A percentile compares a stretch with the other conserved stretches of the same genome.
Conservation (phyloP, 768 basidiomycete genomes). For the Xerocomellus amylosporus region DNA sequence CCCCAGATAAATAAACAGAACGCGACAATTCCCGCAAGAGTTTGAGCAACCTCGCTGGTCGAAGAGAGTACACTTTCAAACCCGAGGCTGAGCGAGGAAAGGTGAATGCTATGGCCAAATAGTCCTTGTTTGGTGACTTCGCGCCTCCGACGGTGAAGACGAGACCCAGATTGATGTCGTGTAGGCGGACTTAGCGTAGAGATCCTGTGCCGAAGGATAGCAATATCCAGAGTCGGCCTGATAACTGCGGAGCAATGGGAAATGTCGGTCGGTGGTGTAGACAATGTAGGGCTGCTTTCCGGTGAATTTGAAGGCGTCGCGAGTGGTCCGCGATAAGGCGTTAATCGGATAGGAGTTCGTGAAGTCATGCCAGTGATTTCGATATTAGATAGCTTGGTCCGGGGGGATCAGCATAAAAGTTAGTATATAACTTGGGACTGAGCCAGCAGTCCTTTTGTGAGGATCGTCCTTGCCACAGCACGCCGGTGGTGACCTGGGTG, state of each 20-base stretch:
- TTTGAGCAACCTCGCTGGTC: conserved; percentile 13
- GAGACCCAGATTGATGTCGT: not conserved
- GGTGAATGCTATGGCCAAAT: not conserved
- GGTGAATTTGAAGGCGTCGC: conserved; percentile 21
- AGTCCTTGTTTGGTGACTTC: not conserved
- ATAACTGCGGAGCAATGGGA: not conserved
- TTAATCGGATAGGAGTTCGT: conserved; percentile 24
- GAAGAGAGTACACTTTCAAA: conserved; percentile 6
- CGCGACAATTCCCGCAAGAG: conserved; percentile 9
- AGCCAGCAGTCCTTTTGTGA: conserved; percentile 28
- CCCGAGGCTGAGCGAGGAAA: not conserved
- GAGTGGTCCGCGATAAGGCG: conserved; percentile 28
- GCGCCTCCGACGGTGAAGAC: not conserved
- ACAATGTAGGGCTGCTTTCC: conserved; percentile 18
- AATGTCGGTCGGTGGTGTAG: conserved; percentile 13
- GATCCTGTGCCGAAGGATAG: conserved; percentile 10
- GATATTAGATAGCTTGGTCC: conserved; percentile 18
- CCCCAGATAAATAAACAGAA: conserved; percentile 24
- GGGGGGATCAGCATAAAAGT: conserved; percentile 15
- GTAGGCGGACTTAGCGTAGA: not conserved
- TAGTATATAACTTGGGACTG: conserved; percentile 26
- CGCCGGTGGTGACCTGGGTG: not conserved
- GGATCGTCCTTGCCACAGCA: conserved; percentile 13
- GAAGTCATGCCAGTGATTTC: conserved; percentile 22
- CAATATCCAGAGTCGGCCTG: conserved; percentile 10